Percentiles rank a stretch among this genome's conserved stretches.
phyloP scores from a whole-genome alignment of 2,329 filamentous ascomycete genomes.

The Botryotinia globosa region DNA sequence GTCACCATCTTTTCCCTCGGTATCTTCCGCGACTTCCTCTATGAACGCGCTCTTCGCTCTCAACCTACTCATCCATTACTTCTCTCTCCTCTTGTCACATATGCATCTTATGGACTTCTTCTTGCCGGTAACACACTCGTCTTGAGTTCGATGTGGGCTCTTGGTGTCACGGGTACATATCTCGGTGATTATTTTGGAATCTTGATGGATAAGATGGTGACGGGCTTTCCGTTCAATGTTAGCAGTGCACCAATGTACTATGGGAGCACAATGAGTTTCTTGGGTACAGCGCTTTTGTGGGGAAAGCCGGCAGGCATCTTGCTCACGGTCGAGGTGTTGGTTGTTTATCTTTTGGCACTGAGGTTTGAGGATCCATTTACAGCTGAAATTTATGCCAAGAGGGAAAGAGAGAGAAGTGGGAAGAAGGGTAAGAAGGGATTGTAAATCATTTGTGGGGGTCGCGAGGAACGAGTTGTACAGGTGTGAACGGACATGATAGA shows the following conservation, averaged over 20 bases:
- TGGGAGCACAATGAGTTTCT: slow-evolving; percentile 87
- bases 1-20: slow-evolving; percentile 87
- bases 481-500: neutral
- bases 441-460: slow-evolving; percentile 21
- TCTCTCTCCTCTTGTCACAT: slow-evolving; percentile 55
- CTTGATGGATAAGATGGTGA: slow-evolving; percentile 92
- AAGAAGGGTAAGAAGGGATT: slow-evolving; percentile 36
- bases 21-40: slow-evolving; percentile 82
- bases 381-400: slow-evolving; percentile 84
- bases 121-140: slow-evolving; percentile 79
- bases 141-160: slow-evolving; percentile 81
- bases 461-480: neutral
- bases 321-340: slow-evolving; percentile 69
- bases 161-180: slow-evolving; percentile 94
- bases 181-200: slow-evolving; percentile 98
- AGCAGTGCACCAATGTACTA: slow-evolving; percentile 94
- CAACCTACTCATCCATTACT: slow-evolving; percentile 75
- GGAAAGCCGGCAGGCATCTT: slow-evolving; percentile 84
- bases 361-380: slow-evolving; percentile 94
- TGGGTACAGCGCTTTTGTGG: slow-evolving; percentile 79
- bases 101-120: slow-evolving; percentile 69
- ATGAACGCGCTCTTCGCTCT: slow-evolving; percentile 76
- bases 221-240: slow-evolving; percentile 93
- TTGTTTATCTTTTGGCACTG: slow-evolving; percentile 78
- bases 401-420: slow-evolving; percentile 55